These are phyloP conservation scores for Alternaria triticimaculans DNA, from an alignment of 2,329 filamentous ascomycete genomes.

Conservation along the genomic window DNA sequence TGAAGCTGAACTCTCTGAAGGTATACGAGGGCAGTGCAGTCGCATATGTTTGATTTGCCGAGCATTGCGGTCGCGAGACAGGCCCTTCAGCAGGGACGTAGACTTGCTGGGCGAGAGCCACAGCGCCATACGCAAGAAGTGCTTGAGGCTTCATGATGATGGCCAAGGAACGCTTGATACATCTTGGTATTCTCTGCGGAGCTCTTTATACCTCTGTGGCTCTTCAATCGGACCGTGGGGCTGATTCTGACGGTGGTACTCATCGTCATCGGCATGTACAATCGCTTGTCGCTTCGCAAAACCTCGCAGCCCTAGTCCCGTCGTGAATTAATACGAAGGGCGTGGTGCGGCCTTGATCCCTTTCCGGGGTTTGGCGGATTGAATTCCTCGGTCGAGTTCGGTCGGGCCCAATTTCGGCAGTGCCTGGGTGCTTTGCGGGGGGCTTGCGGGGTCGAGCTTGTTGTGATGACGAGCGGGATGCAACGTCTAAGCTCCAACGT, in stretches of 20 bases:
- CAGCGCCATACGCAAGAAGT: conserved; percentile 11
- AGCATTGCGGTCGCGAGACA: conserved; percentile 36
- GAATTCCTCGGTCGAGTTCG: neutral
- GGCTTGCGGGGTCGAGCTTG: conserved; percentile 1
- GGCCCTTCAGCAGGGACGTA: conserved; percentile 43
- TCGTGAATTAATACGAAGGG: neutral
- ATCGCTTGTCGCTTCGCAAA: neutral
- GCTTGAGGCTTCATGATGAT: conserved; percentile 21
- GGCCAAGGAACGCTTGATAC: neutral
- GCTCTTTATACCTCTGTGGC: neutral
- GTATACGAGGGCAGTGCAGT: conserved; percentile 38
- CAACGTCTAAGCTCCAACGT: neutral
- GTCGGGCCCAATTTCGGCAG: conserved; percentile 2
- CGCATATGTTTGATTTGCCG: conserved; percentile 28
- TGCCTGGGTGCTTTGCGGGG: conserved; percentile 2
- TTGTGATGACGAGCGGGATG: neutral
- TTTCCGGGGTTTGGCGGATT: neutral
- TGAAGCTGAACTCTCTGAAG: conserved; percentile 46
- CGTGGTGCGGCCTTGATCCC: neutral
- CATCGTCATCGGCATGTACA: conserved; percentile 1
- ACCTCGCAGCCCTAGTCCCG: neutral
- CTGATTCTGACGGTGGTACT: neutral
- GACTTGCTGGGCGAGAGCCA: conserved; percentile 43
- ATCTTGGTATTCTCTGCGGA: neutral
- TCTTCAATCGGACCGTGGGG: neutral